Conservation (phyloP, 208 protist genomes). For the Herpetomonas tarakana region DNA sequence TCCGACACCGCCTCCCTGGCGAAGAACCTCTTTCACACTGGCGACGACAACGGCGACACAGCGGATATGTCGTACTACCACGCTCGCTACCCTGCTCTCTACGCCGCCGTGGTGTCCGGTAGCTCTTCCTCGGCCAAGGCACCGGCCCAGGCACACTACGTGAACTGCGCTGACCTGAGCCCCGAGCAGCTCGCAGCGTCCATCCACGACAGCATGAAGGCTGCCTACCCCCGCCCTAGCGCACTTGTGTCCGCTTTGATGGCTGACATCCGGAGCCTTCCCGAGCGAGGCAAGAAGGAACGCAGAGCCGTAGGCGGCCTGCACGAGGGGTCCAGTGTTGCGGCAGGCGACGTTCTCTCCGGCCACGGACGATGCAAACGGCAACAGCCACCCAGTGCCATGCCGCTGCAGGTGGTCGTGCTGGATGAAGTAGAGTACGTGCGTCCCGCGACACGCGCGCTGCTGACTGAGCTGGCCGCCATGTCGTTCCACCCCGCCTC, state of each 20-base stretch:
- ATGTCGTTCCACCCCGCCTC: slow-evolving; percentile 36
- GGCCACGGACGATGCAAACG: too few relatives aligned
- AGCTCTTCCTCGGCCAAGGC: slow-evolving; percentile 1
- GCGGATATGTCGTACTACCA: slow-evolving; percentile 8
- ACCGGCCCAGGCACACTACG: slow-evolving; percentile 63
- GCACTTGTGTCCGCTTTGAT: slow-evolving; percentile 26
- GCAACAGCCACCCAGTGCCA: neutral
- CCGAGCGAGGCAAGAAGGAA: slow-evolving; percentile 7
- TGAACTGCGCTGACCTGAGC: slow-evolving; percentile 78
- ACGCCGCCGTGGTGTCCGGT: neutral
- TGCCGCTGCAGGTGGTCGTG: slow-evolving; percentile 58
- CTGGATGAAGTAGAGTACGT: slow-evolving; percentile 84
- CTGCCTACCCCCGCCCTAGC: slow-evolving; percentile 30
- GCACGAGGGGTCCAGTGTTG: neutral
- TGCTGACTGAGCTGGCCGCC: slow-evolving; percentile 42
- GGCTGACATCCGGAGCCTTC: slow-evolving; percentile 21
- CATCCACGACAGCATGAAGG: slow-evolving; percentile 36
- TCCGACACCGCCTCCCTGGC: neutral
- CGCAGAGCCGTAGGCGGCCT: neutral
- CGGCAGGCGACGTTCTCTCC: neutral
- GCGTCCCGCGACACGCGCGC: slow-evolving; percentile 24
- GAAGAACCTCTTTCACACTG: neutral
- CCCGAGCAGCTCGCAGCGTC: slow-evolving; percentile 38
- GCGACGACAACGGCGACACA: neutral
- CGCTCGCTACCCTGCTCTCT: slow-evolving; percentile 27